Base-by-base conservation (phyloP, 441 rosid genomes). In the Populus trichocarpa region DNA sequence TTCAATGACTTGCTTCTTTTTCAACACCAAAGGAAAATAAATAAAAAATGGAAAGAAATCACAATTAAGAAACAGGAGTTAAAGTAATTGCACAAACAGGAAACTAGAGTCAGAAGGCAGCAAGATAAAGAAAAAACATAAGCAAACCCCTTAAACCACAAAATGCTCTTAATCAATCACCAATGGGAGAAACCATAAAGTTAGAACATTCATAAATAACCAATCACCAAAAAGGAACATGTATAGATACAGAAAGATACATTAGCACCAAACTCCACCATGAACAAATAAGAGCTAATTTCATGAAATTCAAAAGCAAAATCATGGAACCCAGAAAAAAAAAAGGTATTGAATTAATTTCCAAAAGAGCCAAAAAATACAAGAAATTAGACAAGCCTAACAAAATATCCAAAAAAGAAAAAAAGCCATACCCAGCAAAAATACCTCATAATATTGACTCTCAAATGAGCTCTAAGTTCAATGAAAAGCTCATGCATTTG, bases 391-490 rank as follows among this genome's bases (percentile, higher is more conserved):
- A 65, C 14, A 22, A 9, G 20, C 18, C 28, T 38, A 28, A 33
- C 18, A 70, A 53, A 30, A 22, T 13, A 36, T 8, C 57, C 23
- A 46, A 12, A 12, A 69, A 64, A 59, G 16, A 10, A 25, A 65
- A 23, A 33, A 26, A 26, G 28, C 5, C 16, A 26, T 35, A 23
- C 26, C 25, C 28, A 68, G 5, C 6, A 65, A 16, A n/a, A 64
- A 68, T 75, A 92, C 99, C 99, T 88, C 99, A 96, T 94, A 74
- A 96, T 91, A 82, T 96, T 96, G 88, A 96, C 90, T 6, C 97
- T 89, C 42, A 96, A 88, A 81, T 94, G 97, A 80, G 95, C 93
- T 87, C 98, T 87, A 59, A 96, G 99, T 85, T 93, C 97, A 70
- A 92, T 86, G 90, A 94, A 96, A 70, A 96, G 97, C 83, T 96